Conservation (phyloP, 1,284 basidiomycete genomes). For the Ustilago nuda region DNA sequence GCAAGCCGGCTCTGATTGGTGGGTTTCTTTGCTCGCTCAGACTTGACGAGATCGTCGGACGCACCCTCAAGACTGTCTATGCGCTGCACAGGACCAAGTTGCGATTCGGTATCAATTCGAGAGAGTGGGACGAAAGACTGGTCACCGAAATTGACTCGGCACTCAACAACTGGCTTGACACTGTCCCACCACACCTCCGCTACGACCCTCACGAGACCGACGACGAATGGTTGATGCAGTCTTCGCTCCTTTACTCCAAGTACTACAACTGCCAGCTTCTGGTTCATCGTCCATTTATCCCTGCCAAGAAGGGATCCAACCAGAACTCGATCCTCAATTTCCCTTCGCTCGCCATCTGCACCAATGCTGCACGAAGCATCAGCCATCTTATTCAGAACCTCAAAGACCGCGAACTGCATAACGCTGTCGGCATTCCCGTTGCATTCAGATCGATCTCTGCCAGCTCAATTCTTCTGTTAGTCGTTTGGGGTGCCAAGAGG, state of each 20-base stretch:
- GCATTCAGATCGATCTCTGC: conserved; percentile 43
- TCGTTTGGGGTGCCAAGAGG: conserved; percentile 56
- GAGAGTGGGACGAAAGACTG: conserved; percentile 58
- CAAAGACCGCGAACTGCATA: conserved; percentile 39
- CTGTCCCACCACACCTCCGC: conserved; percentile 55
- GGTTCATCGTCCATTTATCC: conserved; percentile 64
- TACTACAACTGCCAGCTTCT: conserved; percentile 63
- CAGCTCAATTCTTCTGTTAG: conserved; percentile 53
- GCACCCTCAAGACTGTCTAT: conserved; percentile 63
- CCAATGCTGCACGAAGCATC: conserved; percentile 61
- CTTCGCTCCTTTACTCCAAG: conserved; percentile 49
- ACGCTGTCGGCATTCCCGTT: conserved; percentile 21
- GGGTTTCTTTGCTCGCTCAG: conserved; percentile 53
- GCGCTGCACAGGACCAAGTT: conserved; percentile 60
- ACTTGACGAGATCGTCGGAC: conserved; percentile 58
- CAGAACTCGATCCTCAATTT: conserved; percentile 58
- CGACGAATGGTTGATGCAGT: conserved; percentile 57
- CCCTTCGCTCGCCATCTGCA: conserved; percentile 64
- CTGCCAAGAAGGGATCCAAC: conserved; percentile 42
- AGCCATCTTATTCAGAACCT: conserved; percentile 55
- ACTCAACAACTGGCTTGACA: conserved; percentile 63
- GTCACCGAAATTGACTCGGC: conserved; percentile 64
- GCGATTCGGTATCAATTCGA: conserved; percentile 54
- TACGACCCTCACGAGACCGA: conserved; percentile 55
- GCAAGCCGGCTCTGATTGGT: conserved; percentile 41